These are phyloP conservation scores for Pseudocercospora vitis DNA, from an alignment of 2,329 filamentous ascomycete species.

Conservation along the genomic window DNA sequence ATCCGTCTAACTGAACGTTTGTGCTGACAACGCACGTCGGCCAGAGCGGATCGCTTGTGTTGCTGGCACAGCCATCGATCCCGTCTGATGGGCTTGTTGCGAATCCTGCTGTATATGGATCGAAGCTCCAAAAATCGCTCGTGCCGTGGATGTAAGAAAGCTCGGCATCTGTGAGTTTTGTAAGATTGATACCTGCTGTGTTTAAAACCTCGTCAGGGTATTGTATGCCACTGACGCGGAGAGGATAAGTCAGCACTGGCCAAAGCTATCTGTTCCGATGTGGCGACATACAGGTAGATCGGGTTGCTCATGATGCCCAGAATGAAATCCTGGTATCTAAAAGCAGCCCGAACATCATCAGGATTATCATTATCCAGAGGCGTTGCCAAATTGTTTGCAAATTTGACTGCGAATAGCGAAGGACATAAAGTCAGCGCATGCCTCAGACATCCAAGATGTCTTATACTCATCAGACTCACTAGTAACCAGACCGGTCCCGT, in stretches of 20 bases:
- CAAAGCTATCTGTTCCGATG: background rate
- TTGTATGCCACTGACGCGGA: constrained; percentile 34
- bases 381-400: constrained; percentile 45
- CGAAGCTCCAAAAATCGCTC: constrained; percentile 41
- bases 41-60: constrained; percentile 38
- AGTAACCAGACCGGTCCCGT: constrained; percentile 52
- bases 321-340: constrained; percentile 47
- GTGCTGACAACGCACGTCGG: constrained; percentile 34
- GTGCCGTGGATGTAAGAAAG: constrained; percentile 38
- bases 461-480: too few species aligned
- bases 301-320: constrained; percentile 56
- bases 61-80: constrained; percentile 41
- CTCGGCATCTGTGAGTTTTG: constrained; percentile 51
- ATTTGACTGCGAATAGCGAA: too few species aligned
- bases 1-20: constrained; percentile 28
- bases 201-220: constrained; percentile 54
- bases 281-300: constrained; percentile 44
- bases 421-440: too few species aligned
- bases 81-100: constrained; percentile 39
- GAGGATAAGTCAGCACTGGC: background rate
- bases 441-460: too few species aligned
- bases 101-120: constrained; percentile 41
- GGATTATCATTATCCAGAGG: constrained; percentile 41
- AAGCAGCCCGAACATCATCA: constrained; percentile 47
- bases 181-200: constrained; percentile 47